phyloP scores from a whole-genome alignment of 108 stramenopile species.

The Cyclotella cryptica region DNA sequence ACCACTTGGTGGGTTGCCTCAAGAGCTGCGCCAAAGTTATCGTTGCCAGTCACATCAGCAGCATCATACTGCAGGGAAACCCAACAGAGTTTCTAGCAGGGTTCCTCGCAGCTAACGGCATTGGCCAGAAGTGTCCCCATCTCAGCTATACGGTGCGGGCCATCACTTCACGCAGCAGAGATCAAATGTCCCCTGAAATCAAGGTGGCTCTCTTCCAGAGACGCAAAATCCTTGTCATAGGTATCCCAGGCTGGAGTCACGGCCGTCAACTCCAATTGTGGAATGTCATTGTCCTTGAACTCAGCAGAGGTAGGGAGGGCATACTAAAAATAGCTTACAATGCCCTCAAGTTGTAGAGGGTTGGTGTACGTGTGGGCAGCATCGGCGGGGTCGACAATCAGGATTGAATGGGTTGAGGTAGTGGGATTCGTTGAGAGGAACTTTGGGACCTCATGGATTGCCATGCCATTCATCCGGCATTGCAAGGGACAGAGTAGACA shows the following conservation, averaged over 20 bases:
- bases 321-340: not conserved
- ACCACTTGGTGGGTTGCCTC: too few species aligned
- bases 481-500: conserved; percentile 34
- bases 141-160: too few species aligned
- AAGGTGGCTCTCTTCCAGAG: too few species aligned
- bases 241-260: not conserved
- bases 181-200: too few species aligned
- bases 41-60: too few species aligned
- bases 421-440: conserved; percentile 23
- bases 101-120: too few species aligned
- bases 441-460: conserved; percentile 27
- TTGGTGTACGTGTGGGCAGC: not conserved
- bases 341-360: conserved; percentile 3
- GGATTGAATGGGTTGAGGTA: conserved; percentile 18
- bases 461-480: conserved; percentile 28
- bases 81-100: too few species aligned
- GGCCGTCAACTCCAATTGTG: not conserved
- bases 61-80: too few species aligned
- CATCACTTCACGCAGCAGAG: too few species aligned
- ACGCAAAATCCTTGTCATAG: too few species aligned
- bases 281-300: not conserved
- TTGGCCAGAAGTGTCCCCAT: too few species aligned
- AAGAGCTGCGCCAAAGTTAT: too few species aligned
- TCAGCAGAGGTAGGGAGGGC: not conserved
- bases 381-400: not conserved